Evolutionary conservation across 345 rosid genomes (phyloP).

Genomic region (Linum trigynum): DNA sequence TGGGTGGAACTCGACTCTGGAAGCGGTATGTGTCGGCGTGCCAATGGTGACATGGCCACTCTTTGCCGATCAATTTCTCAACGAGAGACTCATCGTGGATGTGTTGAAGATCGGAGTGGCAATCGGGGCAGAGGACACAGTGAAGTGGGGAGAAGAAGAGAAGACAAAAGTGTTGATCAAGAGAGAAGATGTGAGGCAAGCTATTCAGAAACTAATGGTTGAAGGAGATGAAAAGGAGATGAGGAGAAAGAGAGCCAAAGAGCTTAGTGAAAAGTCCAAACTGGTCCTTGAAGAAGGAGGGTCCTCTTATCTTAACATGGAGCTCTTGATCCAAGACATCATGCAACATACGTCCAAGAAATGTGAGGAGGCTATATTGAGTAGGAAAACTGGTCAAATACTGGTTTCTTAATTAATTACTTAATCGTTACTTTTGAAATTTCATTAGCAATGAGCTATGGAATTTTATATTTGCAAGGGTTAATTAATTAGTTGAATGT

Average conservation of each 20-base stretch:
- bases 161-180: constrained; percentile 16
- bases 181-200: constrained; percentile 15
- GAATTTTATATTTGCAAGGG: no score
- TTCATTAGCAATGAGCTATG: no score
- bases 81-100: constrained; percentile 23
- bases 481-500: no score
- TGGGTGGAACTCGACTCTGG: constrained; percentile 29
- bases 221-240: constrained; percentile 18
- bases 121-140: constrained; percentile 14
- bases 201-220: constrained; percentile 15
- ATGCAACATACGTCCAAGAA: not conserved
- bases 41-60: constrained; percentile 29
- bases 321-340: constrained; percentile 10
- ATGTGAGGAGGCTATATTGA: not conserved
- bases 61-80: constrained; percentile 25
- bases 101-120: constrained; percentile 18
- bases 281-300: constrained; percentile 19
- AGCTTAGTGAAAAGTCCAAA: constrained; percentile 18
- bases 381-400: no score
- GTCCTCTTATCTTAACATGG: constrained; percentile 17
- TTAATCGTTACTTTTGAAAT: no score
- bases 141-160: constrained; percentile 17
- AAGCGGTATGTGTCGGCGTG: constrained; percentile 21
- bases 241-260: constrained; percentile 20
- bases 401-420: no score